Percentiles rank a stretch among this genome's conserved stretches.
Evolutionary conservation across 2,329 filamentous ascomycete species (phyloP).

Genomic region (Fusarium circinatum): DNA sequence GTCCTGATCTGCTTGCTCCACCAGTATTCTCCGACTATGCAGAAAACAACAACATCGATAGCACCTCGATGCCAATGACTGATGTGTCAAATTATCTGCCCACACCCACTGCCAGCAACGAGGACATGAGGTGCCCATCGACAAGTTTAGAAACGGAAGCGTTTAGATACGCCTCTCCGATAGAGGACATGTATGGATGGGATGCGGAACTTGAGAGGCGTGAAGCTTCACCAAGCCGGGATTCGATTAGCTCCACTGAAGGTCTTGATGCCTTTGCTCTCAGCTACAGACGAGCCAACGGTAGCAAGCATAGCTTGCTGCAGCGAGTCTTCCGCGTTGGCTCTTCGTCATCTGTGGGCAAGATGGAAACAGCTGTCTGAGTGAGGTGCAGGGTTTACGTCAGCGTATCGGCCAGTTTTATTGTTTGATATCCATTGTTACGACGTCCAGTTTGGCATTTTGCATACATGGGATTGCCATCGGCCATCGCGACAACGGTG

Average conservation of each 20-base stretch:
- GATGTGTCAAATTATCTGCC: conserved; percentile 55
- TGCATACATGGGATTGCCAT: conserved; percentile 34
- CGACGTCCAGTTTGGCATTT: conserved; percentile 1
- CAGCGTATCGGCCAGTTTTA: neutral
- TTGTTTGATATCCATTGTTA: conserved; percentile 5
- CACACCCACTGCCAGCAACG: conserved; percentile 41
- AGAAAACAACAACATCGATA: conserved; percentile 1
- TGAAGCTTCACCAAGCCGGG: conserved; percentile 6
- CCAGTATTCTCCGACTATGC: conserved; percentile 9
- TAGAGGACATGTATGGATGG: conserved; percentile 62
- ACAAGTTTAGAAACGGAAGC: conserved; percentile 24
- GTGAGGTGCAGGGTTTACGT: neutral
- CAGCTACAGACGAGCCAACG: conserved; percentile 41
- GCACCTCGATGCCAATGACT: conserved; percentile 26
- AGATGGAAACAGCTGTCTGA: conserved; percentile 25
- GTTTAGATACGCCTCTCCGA: conserved; percentile 29
- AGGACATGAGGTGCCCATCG: conserved; percentile 14
- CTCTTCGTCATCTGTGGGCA: conserved; percentile 32
- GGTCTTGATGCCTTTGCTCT: conserved; percentile 31
- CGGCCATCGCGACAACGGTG: conserved; percentile 27
- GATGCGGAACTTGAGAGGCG: conserved; percentile 55
- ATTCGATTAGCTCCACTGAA: conserved; percentile 18
- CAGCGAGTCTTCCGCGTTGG: conserved; percentile 42
- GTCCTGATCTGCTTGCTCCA: neutral
- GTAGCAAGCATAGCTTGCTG: conserved; percentile 38